Conservation (phyloP, 768 basidiomycete species). For the Ephemerocybe angulata region DNA sequence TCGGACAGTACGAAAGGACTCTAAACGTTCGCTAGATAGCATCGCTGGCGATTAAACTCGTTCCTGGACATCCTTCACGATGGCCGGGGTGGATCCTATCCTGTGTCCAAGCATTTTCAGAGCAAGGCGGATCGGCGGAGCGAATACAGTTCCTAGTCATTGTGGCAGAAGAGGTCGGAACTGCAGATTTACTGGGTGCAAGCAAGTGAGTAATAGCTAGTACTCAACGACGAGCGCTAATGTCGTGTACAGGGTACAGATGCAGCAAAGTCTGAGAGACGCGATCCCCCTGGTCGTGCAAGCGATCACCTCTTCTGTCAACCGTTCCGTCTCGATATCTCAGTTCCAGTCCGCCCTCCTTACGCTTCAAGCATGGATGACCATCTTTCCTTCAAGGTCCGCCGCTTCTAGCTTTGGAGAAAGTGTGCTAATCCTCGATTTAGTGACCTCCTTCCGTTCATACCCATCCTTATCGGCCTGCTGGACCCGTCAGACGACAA, state of each 20-base stretch:
- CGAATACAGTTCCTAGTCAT: conserved; percentile 73
- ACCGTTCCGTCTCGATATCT: conserved; percentile 28
- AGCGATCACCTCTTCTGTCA: conserved; percentile 59
- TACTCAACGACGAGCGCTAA: conserved; percentile 1
- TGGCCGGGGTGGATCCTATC: conserved; percentile 79
- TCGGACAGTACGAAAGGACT: conserved; percentile 6
- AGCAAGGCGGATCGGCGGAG: conserved; percentile 54
- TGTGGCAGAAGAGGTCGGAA: conserved; percentile 76
- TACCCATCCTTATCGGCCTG: conserved; percentile 60
- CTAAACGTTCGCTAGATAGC: conserved; percentile 43
- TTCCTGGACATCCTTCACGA: conserved; percentile 50
- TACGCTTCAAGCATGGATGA: conserved; percentile 83
- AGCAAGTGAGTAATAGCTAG: conserved; percentile 55
- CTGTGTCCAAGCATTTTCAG: conserved; percentile 59
- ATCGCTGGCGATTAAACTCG: conserved; percentile 68
- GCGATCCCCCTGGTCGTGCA: conserved; percentile 70
- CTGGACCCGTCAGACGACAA: conserved; percentile 54
- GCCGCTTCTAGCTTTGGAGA: conserved; percentile 13
- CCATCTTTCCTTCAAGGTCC: conserved; percentile 63
- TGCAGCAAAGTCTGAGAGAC: conserved; percentile 62
- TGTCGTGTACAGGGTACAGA: conserved; percentile 44
- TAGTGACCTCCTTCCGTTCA: conserved; percentile 69
- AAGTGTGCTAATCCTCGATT: not conserved
- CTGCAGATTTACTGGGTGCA: conserved; percentile 69
- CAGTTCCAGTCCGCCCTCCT: conserved; percentile 71